Base-by-base conservation (phyloP, 352 stramenopile species). In the Pelagophyceae sp. region DNA sequence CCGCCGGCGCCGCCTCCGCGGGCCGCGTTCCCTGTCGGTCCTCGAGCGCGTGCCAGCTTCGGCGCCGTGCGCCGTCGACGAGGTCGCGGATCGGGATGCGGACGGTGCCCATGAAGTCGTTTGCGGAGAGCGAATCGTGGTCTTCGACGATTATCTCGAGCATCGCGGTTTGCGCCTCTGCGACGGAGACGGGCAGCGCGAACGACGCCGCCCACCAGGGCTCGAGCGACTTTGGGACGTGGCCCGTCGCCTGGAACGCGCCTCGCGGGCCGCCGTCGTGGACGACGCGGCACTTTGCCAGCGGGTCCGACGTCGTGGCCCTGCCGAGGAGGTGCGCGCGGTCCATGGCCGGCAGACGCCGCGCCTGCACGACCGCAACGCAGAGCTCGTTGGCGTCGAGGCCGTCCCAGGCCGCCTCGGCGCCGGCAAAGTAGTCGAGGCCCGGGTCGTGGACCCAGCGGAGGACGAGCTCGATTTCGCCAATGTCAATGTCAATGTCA, bases 61-160 rank as follows among this genome's bases (percentile, higher is more conserved):
- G 45, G 19, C 50, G 51, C 58, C 58, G 25, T 25, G 3, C 19
- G 25, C 54, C 23, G 50, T 51, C 61, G 3, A 51, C 45, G 35
- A 78, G 38, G 29, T n/a, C 23, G 19, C 20, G n/a, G 29, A 79
- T 6, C 0, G 76, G 76, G 20, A 79, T 50, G 20, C n/a, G 40
- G 25, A 77, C 27, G 29, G 17, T 27, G 23, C 76, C 76, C 40
- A 79, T 79, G 63, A 79, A 79, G 65, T 79, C 76, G 76, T 76
- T 76, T 23, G 31, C 37, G 23, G 50, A 72, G 6, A 20, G 11
- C 64, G 40, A 69, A 65, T 79, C 76, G 76, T 79, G 77, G 45
- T 79, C 76, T 45, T 79, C 76, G n/a, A 79, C 45, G n/a, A 58
- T n/a, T 27, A 79, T 64, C n/a, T 76, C 75, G n/a, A 79, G 54